Conservation (phyloP, 2,329 filamentous ascomycete genomes). For the Diaporthe sp. region DNA sequence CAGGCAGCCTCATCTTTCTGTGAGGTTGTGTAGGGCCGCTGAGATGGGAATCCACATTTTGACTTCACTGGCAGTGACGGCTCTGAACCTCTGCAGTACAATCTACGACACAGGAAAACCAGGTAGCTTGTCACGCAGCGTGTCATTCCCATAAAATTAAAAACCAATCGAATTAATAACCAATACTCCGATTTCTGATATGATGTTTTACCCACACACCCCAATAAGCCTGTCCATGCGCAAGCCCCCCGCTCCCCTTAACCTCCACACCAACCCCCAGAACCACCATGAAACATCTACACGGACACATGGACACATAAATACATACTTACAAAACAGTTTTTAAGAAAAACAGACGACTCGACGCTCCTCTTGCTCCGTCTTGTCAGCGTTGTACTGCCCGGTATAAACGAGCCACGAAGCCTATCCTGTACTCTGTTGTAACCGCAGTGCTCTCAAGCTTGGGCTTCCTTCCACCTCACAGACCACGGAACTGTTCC, state of each 20-base stretch:
- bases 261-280: not conserved
- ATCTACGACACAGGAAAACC: too few species aligned
- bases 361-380: not conserved
- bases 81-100: too few species aligned
- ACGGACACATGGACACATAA: slow-evolving; percentile 8
- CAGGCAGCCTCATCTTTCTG: too few species aligned
- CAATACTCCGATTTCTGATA: slow-evolving; percentile 11
- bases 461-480: not conserved
- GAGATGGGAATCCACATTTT: too few species aligned
- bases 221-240: slow-evolving; percentile 1
- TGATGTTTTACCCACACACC: slow-evolving; percentile 3
- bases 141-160: too few species aligned
- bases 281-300: slow-evolving; percentile 19
- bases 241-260: not conserved
- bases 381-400: not conserved
- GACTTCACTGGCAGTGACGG: too few species aligned
- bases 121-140: not conserved
- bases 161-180: not conserved
- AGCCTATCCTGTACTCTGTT: not conserved
- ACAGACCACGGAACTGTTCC: not conserved
- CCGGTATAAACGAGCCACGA: not conserved
- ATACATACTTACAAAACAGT: slow-evolving; percentile 19
- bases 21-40: too few species aligned
- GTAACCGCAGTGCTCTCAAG: not conserved
- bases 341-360: not conserved